Conservation (phyloP, 768 basidiomycete genomes). For the Trametes elegans region DNA sequence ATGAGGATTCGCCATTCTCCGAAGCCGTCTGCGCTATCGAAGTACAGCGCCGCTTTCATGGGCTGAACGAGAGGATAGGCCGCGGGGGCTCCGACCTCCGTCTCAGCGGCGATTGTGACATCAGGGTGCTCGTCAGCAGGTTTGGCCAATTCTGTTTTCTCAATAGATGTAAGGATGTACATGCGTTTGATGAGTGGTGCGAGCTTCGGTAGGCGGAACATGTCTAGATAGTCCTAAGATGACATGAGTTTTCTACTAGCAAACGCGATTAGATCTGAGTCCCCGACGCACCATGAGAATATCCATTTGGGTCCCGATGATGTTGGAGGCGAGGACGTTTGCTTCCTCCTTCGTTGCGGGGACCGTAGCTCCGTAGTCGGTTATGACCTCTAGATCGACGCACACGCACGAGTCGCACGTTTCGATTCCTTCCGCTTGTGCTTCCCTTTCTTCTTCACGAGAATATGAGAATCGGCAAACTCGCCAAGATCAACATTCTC, state of each 20-base stretch:
- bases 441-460: slow-evolving; percentile 1
- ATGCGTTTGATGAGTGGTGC: not conserved
- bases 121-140: not conserved
- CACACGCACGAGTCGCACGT: slow-evolving; percentile 11
- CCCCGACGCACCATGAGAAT: slow-evolving; percentile 29
- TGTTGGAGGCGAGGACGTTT: not conserved
- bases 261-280: not conserved
- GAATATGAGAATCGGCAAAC: not conserved
- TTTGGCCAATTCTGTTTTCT: too few species aligned
- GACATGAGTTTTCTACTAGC: not conserved
- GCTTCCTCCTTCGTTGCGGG: slow-evolving; percentile 30
- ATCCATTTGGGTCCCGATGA: slow-evolving; percentile 28
- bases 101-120: not conserved
- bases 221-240: slow-evolving; percentile 1
- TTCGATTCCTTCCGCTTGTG: not conserved
- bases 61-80: slow-evolving; percentile 51
- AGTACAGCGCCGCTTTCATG: slow-evolving; percentile 59
- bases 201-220: not conserved
- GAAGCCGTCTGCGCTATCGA: slow-evolving; percentile 56
- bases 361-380: slow-evolving; percentile 26
- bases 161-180: not conserved
- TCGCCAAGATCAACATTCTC: not conserved
- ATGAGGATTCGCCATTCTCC: slow-evolving; percentile 65
- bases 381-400: slow-evolving; percentile 32
- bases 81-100: slow-evolving; percentile 13